Evolutionary conservation across 1,284 basidiomycete species (phyloP), one percentile per base, ranked within the genome.

Genomic region (Polyporus tsugae): DNA sequence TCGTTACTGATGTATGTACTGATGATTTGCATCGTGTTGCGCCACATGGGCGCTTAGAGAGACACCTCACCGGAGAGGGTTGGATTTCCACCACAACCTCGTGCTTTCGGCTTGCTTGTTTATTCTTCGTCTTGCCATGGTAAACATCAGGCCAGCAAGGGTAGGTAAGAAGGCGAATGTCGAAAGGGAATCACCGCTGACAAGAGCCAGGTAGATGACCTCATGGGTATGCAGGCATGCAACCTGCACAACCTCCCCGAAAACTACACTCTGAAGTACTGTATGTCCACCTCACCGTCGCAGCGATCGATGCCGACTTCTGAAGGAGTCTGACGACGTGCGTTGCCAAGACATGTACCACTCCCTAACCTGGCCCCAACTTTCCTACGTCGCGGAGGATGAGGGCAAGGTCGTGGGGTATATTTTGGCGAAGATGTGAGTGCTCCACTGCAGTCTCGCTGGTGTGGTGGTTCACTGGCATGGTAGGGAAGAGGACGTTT

Each of bases 341-440:
- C 33, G 11, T 42, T 41, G 15, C 6, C 22, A 25, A 98, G 96
- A 97, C 85, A 85, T 96, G 62, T 96, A 95, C 79, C 95, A 97
- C 77, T 86, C 90, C 7, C 82, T 97, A 76, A 95, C 92, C 10
- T 99, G 97, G 97, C 97, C 97, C 1, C 91, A 95, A 73, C 85
- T 98, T 29, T 97, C 95, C 2, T 99, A 94, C 78, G 95, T 99
- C 22, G 97, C 96, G 0, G 95, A 97, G 77, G 95, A 97, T 76
- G 91, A 91, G 76, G 95, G 96, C 0, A 86, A 94, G 62, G 91
- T 98, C 60, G 95, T 99, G 0, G 97, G 97, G 29, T 98, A 98
- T 79, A 96, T 98, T 33, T 82, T 98, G 13, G 95, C 95, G 0
- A 97, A 97, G 80, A 97, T 98, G 97, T 95, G 80, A 68, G 83